phyloP scores from a whole-genome alignment of 768 basidiomycete species.

The Cystofilobasidium capitatum region DNA sequence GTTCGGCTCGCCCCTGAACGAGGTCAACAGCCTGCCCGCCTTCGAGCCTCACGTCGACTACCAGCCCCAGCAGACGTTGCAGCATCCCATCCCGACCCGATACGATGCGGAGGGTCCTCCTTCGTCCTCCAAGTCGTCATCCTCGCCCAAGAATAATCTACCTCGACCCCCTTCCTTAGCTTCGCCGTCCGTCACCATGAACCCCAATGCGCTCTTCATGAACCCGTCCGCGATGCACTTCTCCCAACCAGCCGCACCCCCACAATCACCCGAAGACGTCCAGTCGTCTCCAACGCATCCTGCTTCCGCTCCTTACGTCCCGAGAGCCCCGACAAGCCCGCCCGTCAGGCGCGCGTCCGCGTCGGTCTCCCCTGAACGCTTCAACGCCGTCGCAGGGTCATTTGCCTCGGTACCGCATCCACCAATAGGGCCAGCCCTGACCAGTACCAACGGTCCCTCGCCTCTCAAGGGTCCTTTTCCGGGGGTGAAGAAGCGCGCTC shows the following conservation, averaged over 20 bases:
- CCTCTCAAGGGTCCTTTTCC: too few species aligned
- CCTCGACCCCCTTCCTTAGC: not conserved
- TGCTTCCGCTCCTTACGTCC: too few species aligned
- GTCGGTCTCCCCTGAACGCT: not conserved
- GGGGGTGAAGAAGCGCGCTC: too few species aligned
- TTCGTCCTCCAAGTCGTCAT: not conserved
- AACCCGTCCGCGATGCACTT: not conserved
- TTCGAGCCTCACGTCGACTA: not conserved
- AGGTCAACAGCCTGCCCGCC: not conserved
- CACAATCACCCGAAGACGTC: too few species aligned
- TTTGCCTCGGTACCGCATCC: too few species aligned
- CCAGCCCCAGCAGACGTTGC: not conserved
- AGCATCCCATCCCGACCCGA: too few species aligned
- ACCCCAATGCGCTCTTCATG: not conserved
- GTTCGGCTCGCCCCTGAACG: not conserved
- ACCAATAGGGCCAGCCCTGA: too few species aligned
- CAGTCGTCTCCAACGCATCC: too few species aligned
- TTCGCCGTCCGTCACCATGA: not conserved
- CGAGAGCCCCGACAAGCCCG: not conserved
- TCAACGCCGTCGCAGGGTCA: slow-evolving; percentile 6
- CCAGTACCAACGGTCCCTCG: too few species aligned
- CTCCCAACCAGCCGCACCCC: too few species aligned
- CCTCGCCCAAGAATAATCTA: too few species aligned
- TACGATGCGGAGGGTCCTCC: not conserved
- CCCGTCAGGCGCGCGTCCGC: not conserved